Percentiles rank a stretch among this genome's conserved stretches.
Conservation (phyloP, 805 yeast genomes). For the Candida sithepensis region DNA sequence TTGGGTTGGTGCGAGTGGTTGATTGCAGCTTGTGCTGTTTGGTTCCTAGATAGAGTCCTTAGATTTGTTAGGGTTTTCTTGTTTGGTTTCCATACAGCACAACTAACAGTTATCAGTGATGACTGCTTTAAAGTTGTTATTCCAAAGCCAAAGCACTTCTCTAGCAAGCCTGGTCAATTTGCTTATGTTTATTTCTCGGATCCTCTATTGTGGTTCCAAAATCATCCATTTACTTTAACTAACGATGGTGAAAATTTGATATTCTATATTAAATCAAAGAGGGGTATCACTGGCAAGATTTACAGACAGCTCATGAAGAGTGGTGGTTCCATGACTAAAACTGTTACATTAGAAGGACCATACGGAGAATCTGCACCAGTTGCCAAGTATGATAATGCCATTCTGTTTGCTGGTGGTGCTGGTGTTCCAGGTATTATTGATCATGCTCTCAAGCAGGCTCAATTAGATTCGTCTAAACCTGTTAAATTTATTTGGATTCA, state of each 20-base stretch:
- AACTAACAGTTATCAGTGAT: constrained; percentile 14
- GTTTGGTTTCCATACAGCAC: constrained; percentile 25
- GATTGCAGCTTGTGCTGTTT: constrained; percentile 40
- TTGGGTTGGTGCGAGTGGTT: constrained; percentile 33
- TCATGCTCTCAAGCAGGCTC: constrained; percentile 32
- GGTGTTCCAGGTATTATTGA: constrained; percentile 59
- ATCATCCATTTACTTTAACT: constrained; percentile 66
- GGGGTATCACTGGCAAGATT: constrained; percentile 48
- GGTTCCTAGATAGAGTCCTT: constrained; percentile 50
- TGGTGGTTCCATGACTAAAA: constrained; percentile 29
- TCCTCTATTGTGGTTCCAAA: constrained; percentile 56
- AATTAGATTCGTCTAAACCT: constrained; percentile 18
- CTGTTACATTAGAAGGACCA: constrained; percentile 60
- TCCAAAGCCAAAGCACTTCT: constrained; percentile 49
- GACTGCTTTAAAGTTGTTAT: constrained; percentile 43
- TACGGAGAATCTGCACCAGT: constrained; percentile 55
- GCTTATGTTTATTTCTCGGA: constrained; percentile 55
- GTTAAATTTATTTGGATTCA: constrained; percentile 60
- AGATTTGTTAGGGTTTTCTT: constrained; percentile 33
- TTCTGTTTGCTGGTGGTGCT: constrained; percentile 66
- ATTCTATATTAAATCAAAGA: constrained; percentile 44
- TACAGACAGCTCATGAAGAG: constrained; percentile 30
- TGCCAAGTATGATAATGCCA: constrained; percentile 43
- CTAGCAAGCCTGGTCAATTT: constrained; percentile 51
- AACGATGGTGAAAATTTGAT: constrained; percentile 36